Evolutionary conservation across 257 asterid species (phyloP), one percentile per base, ranked within the genome.

Genomic region (Salvia hispanica): DNA sequence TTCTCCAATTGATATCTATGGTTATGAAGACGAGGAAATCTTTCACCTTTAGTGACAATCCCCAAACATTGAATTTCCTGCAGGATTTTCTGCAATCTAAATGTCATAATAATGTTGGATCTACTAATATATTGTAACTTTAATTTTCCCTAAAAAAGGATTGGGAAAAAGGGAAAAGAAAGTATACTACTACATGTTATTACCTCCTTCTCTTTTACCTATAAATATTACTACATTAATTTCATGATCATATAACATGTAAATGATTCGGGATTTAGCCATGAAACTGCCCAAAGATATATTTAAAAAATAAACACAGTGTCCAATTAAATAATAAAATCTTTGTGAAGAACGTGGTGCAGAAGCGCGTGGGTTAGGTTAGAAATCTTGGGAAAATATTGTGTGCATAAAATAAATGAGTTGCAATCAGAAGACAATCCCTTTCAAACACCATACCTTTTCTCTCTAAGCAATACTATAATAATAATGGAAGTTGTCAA

Each of bases 401-500:
- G 44, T 43, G 18, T 46, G 31, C n/a, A 36, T 39, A 51, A 37
- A 73, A 67, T 64, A 31, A 40, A 76, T 66, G 71, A 79, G 72
- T 77, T 81, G 13, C 33, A 78, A 80, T 75, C 69, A 78, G 31
- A 52, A 77, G 81, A 79, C 85, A 76, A 85, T 84, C 88, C 67
- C 78, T 75, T 70, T 87, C 83, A 64, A 72, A 74, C 67, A 50
- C 70, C 72, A 58, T 76, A 71, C 64, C 45, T 74, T 64, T 74
- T 68, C 31, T 25, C 66, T 56, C 43, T 43, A 66, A 81, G 69
- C 46, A 10, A 72, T 18, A 80, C 77, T 66, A 76, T 62, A 72
- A 74, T 62, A 51, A 75, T 59, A 36, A 75, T 77, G 46, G 83
- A 77, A 74, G 81, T 79, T 80, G 78, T 82, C 88, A 81, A 77